These are phyloP conservation scores for Metschnikowia lunata DNA, from an alignment of 805 yeast species.

Conservation along the genomic window DNA sequence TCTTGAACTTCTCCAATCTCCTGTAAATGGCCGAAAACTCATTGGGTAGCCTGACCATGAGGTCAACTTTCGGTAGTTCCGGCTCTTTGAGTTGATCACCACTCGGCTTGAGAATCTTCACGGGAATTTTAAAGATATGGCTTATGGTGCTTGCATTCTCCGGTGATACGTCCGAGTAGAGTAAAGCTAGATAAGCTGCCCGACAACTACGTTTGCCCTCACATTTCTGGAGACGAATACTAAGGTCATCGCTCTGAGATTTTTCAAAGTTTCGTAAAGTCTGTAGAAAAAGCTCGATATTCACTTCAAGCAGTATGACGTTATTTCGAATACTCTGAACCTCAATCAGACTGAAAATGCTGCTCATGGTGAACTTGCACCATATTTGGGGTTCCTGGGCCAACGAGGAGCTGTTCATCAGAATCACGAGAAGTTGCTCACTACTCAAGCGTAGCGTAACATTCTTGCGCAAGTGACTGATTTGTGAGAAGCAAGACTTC, in stretches of 20 bases:
- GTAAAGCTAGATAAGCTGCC: conserved; percentile 51
- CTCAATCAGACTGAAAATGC: conserved; percentile 47
- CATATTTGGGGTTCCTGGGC: conserved; percentile 63
- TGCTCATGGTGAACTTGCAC: conserved; percentile 48
- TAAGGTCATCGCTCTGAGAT: conserved; percentile 47
- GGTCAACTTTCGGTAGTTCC: conserved; percentile 47
- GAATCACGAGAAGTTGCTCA: conserved; percentile 45
- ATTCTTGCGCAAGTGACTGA: conserved; percentile 49
- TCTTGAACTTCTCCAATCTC: conserved; percentile 63
- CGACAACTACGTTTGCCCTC: conserved; percentile 26
- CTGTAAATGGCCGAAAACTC: conserved; percentile 52
- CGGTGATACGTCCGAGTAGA: conserved; percentile 46
- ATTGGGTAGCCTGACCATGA: conserved; percentile 49
- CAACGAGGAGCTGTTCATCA: conserved; percentile 37
- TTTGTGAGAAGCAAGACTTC: conserved; percentile 43
- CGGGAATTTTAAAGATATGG: conserved; percentile 70
- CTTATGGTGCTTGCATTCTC: conserved; percentile 43
- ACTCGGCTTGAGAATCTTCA: conserved; percentile 53
- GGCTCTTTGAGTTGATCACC: conserved; percentile 59
- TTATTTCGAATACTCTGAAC: conserved; percentile 51
- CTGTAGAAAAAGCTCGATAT: conserved; percentile 55
- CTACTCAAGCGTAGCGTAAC: conserved; percentile 57
- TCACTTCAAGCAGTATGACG: conserved; percentile 55
- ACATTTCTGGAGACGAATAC: conserved; percentile 48
- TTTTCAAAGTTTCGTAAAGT: conserved; percentile 54